These are phyloP conservation scores for Bimuria novae-zelandiae DNA, from an alignment of 2,329 filamentous ascomycete genomes.

Conservation along the genomic window DNA sequence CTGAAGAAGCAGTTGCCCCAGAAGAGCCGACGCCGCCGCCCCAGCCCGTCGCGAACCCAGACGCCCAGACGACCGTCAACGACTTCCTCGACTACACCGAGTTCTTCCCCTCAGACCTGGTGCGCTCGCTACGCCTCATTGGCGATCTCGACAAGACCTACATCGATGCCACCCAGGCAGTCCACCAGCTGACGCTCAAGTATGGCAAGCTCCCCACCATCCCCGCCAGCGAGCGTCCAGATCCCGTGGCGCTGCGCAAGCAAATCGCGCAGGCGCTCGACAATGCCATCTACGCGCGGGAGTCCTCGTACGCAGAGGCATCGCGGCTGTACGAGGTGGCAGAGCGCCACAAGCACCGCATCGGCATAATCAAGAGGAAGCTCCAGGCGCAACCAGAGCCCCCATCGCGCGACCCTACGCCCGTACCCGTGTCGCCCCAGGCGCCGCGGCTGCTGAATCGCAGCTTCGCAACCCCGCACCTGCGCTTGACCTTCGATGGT, in stretches of 20 bases:
- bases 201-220: slow-evolving; percentile 59
- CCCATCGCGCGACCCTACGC: slow-evolving; percentile 64
- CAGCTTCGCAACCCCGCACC: slow-evolving; percentile 29
- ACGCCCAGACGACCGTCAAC: slow-evolving; percentile 68
- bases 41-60: slow-evolving; percentile 62
- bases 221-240: slow-evolving; percentile 54
- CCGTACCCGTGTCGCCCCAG: slow-evolving; percentile 50
- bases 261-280: slow-evolving; percentile 62
- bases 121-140: slow-evolving; percentile 66
- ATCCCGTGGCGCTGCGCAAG: slow-evolving; percentile 57
- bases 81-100: slow-evolving; percentile 73
- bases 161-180: slow-evolving; percentile 47
- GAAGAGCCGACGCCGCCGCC: slow-evolving; percentile 36
- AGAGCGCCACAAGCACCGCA: slow-evolving; percentile 60
- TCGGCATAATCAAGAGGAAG: slow-evolving; percentile 65
- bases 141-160: slow-evolving; percentile 55
- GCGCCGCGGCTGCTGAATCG: slow-evolving; percentile 46
- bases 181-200: slow-evolving; percentile 54
- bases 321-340: slow-evolving; percentile 61
- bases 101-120: slow-evolving; percentile 68
- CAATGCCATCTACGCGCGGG: slow-evolving; percentile 59
- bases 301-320: slow-evolving; percentile 62
- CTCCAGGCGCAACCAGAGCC: slow-evolving; percentile 65
- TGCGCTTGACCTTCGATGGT: slow-evolving; percentile 36
- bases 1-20: slow-evolving; percentile 37